phyloP scores from a whole-genome alignment of 179 eudicot genomes.

The Silene noctiflora region DNA sequence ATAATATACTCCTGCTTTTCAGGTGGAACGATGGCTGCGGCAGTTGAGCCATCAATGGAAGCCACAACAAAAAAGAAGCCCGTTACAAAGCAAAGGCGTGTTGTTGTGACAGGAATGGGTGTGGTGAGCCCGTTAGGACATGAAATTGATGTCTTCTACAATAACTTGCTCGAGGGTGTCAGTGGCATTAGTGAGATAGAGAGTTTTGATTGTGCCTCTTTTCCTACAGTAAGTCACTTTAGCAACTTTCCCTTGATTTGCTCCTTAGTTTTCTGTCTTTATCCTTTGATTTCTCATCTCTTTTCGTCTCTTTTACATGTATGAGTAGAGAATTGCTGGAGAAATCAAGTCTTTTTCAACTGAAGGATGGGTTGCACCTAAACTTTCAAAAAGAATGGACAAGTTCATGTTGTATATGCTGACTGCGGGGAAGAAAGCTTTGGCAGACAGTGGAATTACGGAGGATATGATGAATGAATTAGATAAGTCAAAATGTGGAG shows the following conservation, averaged over 20 bases:
- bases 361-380: slow-evolving; percentile 92
- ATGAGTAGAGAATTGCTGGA: slow-evolving; percentile 81
- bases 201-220: slow-evolving; percentile 81
- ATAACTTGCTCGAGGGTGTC: slow-evolving; percentile 92
- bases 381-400: slow-evolving; percentile 91
- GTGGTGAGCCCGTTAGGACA: slow-evolving; percentile 81
- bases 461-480: slow-evolving; percentile 73
- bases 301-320: slow-evolving; percentile 6
- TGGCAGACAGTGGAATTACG: slow-evolving; percentile 75
- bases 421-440: slow-evolving; percentile 96
- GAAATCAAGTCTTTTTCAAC: slow-evolving; percentile 89
- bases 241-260: not conserved
- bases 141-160: slow-evolving; percentile 73
- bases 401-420: slow-evolving; percentile 95
- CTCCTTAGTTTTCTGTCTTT: slow-evolving; percentile 6
- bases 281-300: not conserved
- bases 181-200: slow-evolving; percentile 92
- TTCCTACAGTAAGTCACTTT: slow-evolving; percentile 61
- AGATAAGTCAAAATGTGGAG: slow-evolving; percentile 79
- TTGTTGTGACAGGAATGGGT: slow-evolving; percentile 98
- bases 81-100: slow-evolving; percentile 57
- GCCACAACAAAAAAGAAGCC: slow-evolving; percentile 43
- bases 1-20: slow-evolving; percentile 15
- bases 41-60: slow-evolving; percentile 59
- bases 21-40: slow-evolving; percentile 64